A percentile compares a stretch with the other conserved stretches of the same genome.
Evolutionary conservation across 1,284 basidiomycete genomes (phyloP).

Genomic region (Puccinia hordei): DNA sequence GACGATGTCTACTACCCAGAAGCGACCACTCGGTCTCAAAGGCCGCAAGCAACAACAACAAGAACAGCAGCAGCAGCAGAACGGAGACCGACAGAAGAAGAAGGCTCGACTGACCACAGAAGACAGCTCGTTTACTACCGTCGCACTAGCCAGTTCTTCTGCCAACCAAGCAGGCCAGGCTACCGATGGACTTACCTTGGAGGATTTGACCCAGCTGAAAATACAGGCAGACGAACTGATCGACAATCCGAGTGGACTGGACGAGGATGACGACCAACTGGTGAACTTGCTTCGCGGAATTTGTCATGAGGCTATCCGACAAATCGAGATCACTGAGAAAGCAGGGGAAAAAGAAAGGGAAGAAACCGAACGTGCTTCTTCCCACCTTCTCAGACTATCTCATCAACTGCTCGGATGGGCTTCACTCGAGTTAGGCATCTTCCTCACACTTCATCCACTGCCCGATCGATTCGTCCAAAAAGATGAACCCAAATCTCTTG

Average conservation of each 20-base stretch:
- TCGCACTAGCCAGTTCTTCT: background rate
- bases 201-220: conserved; percentile 20
- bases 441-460: conserved; percentile 7
- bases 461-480: background rate
- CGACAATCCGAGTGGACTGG: conserved; percentile 18
- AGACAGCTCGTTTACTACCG: conserved; percentile 12
- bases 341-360: background rate
- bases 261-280: conserved; percentile 25
- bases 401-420: conserved; percentile 33
- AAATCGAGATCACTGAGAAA: conserved; percentile 21
- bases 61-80: conserved; percentile 6
- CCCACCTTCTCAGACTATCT: background rate
- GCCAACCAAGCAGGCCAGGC: background rate
- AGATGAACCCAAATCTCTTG: conserved; percentile 25
- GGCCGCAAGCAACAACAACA: conserved; percentile 24
- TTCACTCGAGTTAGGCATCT: conserved; percentile 23
- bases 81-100: conserved; percentile 14
- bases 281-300: conserved; percentile 27
- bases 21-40: conserved; percentile 29
- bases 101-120: background rate
- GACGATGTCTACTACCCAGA: conserved; percentile 16
- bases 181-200: conserved; percentile 14
- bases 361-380: background rate
- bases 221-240: conserved; percentile 30
- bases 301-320: conserved; percentile 30